phyloP scores from a whole-genome alignment of 306 rosid genomes.

The Prunus campanulata region DNA sequence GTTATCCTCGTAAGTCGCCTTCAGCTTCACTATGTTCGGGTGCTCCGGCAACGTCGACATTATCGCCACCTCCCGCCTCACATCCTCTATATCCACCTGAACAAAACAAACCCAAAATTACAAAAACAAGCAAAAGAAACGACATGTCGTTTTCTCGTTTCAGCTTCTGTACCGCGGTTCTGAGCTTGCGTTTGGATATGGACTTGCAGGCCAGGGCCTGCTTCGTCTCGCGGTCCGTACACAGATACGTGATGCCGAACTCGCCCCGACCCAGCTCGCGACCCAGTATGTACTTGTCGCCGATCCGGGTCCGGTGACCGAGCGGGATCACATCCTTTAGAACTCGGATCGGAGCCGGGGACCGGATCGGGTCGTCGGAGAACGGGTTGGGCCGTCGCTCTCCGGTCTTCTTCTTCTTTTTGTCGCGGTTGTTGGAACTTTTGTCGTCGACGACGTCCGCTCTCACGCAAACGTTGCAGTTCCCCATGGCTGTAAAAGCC shows the following conservation, averaged over 20 bases:
- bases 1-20: constrained; percentile 68
- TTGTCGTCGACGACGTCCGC: constrained; percentile 42
- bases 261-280: constrained; percentile 96
- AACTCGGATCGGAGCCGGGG: constrained; percentile 79
- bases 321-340: constrained; percentile 71
- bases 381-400: constrained; percentile 47
- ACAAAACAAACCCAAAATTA: not conserved
- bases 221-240: constrained; percentile 85
- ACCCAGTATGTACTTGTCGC: constrained; percentile 83
- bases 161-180: constrained; percentile 46
- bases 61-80: constrained; percentile 81
- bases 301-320: constrained; percentile 69
- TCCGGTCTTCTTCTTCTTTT: constrained; percentile 38
- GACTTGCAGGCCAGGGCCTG: constrained; percentile 90
- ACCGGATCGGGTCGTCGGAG: constrained; percentile 40
- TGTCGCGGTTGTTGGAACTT: not conserved
- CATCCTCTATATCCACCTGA: constrained; percentile 70
- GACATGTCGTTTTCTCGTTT: not conserved
- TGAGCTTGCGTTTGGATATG: constrained; percentile 83
- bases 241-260: constrained; percentile 92
- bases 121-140: not conserved
- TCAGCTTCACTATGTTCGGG: constrained; percentile 68
- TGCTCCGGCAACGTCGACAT: constrained; percentile 82
- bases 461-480: constrained; percentile 69
- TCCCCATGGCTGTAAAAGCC: constrained; percentile 53